Percentiles rank a stretch among this genome's conserved stretches.
phyloP scores from a whole-genome alignment of 768 basidiomycete genomes.

The Leccinellum luteum region DNA sequence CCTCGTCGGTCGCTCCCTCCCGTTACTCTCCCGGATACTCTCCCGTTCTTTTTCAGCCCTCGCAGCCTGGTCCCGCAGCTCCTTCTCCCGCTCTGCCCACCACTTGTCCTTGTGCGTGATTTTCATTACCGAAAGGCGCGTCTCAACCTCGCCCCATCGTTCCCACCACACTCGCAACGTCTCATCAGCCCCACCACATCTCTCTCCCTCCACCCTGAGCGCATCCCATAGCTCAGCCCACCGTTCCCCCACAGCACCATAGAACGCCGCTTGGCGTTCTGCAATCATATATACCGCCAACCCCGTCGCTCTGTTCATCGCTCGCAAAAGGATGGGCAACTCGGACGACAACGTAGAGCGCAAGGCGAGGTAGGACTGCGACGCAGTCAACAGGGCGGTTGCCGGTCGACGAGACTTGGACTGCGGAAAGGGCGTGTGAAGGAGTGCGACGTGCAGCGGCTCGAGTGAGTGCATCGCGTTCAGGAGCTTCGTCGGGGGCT shows the following conservation, averaged over 20 bases:
- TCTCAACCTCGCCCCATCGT: constrained; percentile 67
- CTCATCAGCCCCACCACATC: constrained; percentile 64
- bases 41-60: constrained; percentile 20
- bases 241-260: constrained; percentile 52
- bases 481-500: constrained; percentile 62
- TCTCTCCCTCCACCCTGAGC: constrained; percentile 66
- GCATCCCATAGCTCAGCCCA: constrained; percentile 89
- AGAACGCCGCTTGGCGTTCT: constrained; percentile 58
- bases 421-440: constrained; percentile 58
- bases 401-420: constrained; percentile 61
- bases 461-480: constrained; percentile 72
- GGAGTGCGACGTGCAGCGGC: constrained; percentile 66
- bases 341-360: constrained; percentile 70
- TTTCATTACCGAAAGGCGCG: constrained; percentile 39
- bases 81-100: constrained; percentile 31
- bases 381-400: constrained; percentile 64
- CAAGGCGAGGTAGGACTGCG: constrained; percentile 73
- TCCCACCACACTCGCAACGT: constrained; percentile 70
- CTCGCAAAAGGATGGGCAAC: constrained; percentile 59
- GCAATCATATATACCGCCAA: constrained; percentile 51
- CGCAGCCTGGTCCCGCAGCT: constrained; percentile 17
- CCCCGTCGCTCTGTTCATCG: constrained; percentile 60
- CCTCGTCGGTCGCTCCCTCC: constrained; percentile 17
- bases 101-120: constrained; percentile 36
- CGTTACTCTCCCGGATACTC: constrained; percentile 5